Evolutionary conservation across 805 yeast species (phyloP).

Genomic region (Scheffersomyces coipomensis): DNA sequence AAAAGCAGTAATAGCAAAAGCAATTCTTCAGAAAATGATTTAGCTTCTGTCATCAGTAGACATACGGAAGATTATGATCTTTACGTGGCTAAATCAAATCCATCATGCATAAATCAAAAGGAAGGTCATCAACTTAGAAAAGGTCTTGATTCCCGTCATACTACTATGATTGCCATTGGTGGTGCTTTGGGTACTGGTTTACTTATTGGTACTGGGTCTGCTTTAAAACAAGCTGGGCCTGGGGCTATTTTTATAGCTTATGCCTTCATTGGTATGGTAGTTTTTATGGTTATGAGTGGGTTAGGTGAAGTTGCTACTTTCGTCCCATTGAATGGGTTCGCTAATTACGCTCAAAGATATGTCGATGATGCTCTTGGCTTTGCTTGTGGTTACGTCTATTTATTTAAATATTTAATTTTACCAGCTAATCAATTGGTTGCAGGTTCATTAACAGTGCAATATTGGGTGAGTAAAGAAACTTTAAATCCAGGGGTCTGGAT

Average conservation of each 20-base stretch:
- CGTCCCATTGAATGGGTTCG: slow-evolving; percentile 66
- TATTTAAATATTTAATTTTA: slow-evolving; percentile 52
- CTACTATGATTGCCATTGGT: slow-evolving; percentile 76
- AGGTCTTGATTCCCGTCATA: slow-evolving; percentile 54
- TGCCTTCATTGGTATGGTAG: slow-evolving; percentile 66
- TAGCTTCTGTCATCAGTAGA: slow-evolving; percentile 32
- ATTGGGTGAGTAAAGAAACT: slow-evolving; percentile 47
- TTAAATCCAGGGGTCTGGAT: slow-evolving; percentile 62
- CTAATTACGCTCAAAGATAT: slow-evolving; percentile 62
- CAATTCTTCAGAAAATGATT: slow-evolving; percentile 10
- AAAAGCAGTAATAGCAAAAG: slow-evolving; percentile 10
- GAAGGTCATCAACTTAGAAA: slow-evolving; percentile 47
- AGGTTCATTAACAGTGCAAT: slow-evolving; percentile 52
- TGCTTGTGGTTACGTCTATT: slow-evolving; percentile 65
- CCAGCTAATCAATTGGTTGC: slow-evolving; percentile 68
- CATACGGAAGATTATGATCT: slow-evolving; percentile 50
- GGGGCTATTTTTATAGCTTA: slow-evolving; percentile 64
- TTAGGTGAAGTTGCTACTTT: slow-evolving; percentile 70
- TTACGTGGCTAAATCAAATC: slow-evolving; percentile 45
- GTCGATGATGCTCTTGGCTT: slow-evolving; percentile 68
- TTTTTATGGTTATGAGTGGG: slow-evolving; percentile 66
- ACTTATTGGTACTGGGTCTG: slow-evolving; percentile 72
- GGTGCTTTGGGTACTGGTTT: slow-evolving; percentile 80
- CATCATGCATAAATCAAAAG: slow-evolving; percentile 29
- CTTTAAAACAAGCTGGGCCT: slow-evolving; percentile 71